phyloP scores from a whole-genome alignment of 2,329 filamentous ascomycete species.

The Lojkania enalia region DNA sequence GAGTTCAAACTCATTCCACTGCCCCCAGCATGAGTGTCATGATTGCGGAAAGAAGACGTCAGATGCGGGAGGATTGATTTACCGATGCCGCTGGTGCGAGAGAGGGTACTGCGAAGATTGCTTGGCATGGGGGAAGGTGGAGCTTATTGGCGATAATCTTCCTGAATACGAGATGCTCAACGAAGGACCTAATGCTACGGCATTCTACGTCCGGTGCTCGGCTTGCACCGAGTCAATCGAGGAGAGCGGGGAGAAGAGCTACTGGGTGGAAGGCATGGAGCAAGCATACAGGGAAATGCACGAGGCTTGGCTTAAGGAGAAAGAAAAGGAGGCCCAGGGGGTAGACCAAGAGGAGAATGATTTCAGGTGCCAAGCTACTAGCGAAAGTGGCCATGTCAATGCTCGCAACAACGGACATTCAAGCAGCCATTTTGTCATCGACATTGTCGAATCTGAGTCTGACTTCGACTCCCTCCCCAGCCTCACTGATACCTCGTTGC shows the following conservation, averaged over 20 bases:
- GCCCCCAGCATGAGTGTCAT: conserved; percentile 59
- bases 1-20: conserved; percentile 54
- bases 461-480: neutral
- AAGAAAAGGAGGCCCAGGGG: conserved; percentile 4
- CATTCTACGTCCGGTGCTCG: conserved; percentile 58
- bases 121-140: conserved; percentile 55
- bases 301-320: conserved; percentile 17
- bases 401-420: neutral
- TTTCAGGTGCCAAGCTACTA: too few species aligned
- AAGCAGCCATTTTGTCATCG: neutral
- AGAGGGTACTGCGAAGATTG: conserved; percentile 63
- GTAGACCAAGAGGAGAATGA: neutral
- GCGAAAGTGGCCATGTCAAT: too few species aligned
- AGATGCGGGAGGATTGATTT: conserved; percentile 54
- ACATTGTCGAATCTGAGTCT: neutral
- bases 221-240: conserved; percentile 39
- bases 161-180: conserved; percentile 57
- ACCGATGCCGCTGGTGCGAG: conserved; percentile 60
- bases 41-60: conserved; percentile 58
- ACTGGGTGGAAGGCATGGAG: conserved; percentile 30
- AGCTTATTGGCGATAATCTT: conserved; percentile 56
- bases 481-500: neutral
- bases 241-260: conserved; percentile 23
- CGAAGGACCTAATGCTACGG: conserved; percentile 47
- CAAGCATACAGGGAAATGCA: conserved; percentile 28